Base-by-base conservation (phyloP, 768 basidiomycete genomes). In the Leccinum boreale region DNA sequence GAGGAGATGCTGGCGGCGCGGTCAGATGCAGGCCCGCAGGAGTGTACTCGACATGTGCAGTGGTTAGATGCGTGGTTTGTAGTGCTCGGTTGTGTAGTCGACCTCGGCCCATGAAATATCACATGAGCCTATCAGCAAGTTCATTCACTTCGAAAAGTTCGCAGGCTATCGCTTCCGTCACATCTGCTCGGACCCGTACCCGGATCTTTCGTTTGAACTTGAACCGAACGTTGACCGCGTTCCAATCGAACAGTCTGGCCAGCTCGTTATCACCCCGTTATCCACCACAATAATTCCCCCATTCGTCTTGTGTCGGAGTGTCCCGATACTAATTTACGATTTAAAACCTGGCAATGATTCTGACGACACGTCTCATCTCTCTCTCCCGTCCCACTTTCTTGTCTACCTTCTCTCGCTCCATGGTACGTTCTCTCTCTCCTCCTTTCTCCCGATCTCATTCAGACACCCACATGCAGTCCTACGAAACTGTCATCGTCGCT, bases 401-500 rank as follows among this genome's bases (percentile, higher is more conserved):
- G 49, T 67, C 64, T 23, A 67, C 65, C 57, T 66, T 61, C 21
- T 57, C 67, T 49, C 81, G 84, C 65, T 63, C 79, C 50, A 86
- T 86, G 85, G 85, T 84, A 58, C 31, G 74, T 72, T 50, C 51
- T 52, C 26, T 52, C 33, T 21, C 35, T 31, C 24, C 31, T 47
- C 45, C 44, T 26, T 42, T 36, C 8, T 26, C 28, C 29, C n/a
- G 21, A 23, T 12, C 1, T 24, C 12, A 11, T n/a, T 10, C 36
- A 53, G 47, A 62, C 39, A 24, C 33, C 31, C 19, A 50, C 35
- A n/a, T 14, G 1, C 63, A 74, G 73, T 73, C 72, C 54, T 75
- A 86, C 78, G 89, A 94, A 87, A 89, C 85, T 58, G 92, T 94
- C 78, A 96, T 98, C 77, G 90, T 97, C 66, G 86, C 92, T 66